Evolutionary conservation across 2,329 filamentous ascomycete genomes (phyloP), one percentile per base, ranked within the genome.

Genomic region (Penicillium occitanis): DNA sequence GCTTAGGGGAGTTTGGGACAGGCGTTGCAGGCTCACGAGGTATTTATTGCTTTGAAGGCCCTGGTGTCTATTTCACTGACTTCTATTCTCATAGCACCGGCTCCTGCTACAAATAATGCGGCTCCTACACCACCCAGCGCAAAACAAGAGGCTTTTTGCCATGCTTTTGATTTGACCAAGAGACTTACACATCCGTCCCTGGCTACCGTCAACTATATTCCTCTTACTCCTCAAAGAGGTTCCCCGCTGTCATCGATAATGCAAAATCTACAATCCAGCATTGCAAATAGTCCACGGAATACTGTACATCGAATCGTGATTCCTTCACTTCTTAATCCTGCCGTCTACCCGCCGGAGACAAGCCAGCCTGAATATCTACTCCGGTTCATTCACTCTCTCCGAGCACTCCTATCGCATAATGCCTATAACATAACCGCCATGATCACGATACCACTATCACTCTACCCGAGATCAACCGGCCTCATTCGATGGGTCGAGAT

Each of bases 251-350:
- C 84, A 22, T 73, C 82, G 0, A 90, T 96, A 64, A 78, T 96
- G 53, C 78, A 81, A 42, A 82, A 86, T 25, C 75, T 92, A 35
- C 81, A 81, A 53, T 79, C 82, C 1, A 86, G 82, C 66, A 82
- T 92, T 67, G 80, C 81, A 46, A 84, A 80, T 65, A 88, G 85
- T 30, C 80, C 87, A 0, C 80, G 87, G 1, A 83, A 84, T 8
- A 86, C 83, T 1, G 82, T 95, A 35, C 94, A 98, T 76, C 88
- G 95, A 57, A 82, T 98, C 44, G 82, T 97, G 55, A 83, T 98
- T n/a, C 94, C 95, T 0, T 89, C 86, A 64, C 83, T 98, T 10
- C 86, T 98, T 28, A 95, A 92, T 3, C 94, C 95, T n/a, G 90
- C 91, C 1, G 77, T 93, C 14, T 98, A 97, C 73, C 86, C 90